Evolutionary conservation across 2,329 filamentous ascomycete species (phyloP), one percentile per base, ranked within the genome.

Genomic region (Colletotrichum graminicola): DNA sequence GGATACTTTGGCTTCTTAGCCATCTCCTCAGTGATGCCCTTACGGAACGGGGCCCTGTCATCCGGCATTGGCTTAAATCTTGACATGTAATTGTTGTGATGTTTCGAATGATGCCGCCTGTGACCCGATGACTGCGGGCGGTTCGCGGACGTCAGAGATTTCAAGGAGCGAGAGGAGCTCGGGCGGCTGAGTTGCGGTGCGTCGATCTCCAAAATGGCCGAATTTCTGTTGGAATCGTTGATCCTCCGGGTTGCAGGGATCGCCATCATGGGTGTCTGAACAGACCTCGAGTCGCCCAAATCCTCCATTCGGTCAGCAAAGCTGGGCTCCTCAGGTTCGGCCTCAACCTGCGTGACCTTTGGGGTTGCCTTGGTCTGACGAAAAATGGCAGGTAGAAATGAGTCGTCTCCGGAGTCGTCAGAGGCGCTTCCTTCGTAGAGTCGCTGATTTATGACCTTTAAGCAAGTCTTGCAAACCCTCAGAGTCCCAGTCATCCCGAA

Each of bases 401-500:
- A 90, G 77, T 92, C 93, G 67, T 94, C 93, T 39, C 91, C 93
- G 34, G 94, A 97, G 74, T 96, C 94, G 51, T 97, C 95, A 0
- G 95, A 98, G 26, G 83, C 86, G 68, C 95, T 97, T 75, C 93
- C 93, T 77, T 98, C 94, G 72, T 97, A 93, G 8, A 73, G 62
- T 56, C 95, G 92, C 49, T 94, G 93, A 75, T 95, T 94, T 75
- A 99, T 97, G 78, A 98, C 94, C 65, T 90, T 90, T 75, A 98
- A 91, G 77, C 96, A 99, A 29, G 93, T 94, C 76, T 95, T 97
- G 83, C 96, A 99, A 16, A 99, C 94, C 70, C 95, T 89, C 52
- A 99, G 86, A 18, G 91, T 93, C 8, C 94, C 93, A 59, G 91
- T 89, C 61, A 98, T 94, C 21, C 94, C 95, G 79, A 99, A 98